These are phyloP conservation scores for button mushroom (Agaricus bisporus) DNA, from an alignment of 768 basidiomycete species.

Conservation along the genomic window DNA sequence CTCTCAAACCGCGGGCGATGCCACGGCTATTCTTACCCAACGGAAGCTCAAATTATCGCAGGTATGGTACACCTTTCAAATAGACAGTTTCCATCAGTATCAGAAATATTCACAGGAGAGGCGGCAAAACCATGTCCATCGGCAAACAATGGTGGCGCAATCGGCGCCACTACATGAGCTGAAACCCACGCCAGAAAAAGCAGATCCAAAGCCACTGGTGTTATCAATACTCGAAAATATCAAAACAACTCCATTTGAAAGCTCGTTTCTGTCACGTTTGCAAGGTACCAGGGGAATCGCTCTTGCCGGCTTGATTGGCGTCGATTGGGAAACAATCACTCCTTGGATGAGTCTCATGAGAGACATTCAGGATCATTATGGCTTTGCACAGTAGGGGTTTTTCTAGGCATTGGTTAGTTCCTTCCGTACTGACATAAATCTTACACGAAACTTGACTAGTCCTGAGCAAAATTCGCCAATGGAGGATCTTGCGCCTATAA, in stretches of 20 bases:
- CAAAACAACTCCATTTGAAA: slow-evolving; percentile 55
- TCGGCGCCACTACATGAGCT: neutral
- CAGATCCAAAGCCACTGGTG: slow-evolving; percentile 15
- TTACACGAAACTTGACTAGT: slow-evolving; percentile 27
- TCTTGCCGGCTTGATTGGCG: slow-evolving; percentile 38
- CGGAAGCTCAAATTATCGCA: slow-evolving; percentile 39
- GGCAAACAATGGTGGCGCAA: slow-evolving; percentile 17
- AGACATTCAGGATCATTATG: slow-evolving; percentile 64
- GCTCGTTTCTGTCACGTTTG: slow-evolving; percentile 63
- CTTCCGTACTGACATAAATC: neutral
- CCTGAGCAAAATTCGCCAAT: slow-evolving; percentile 42
- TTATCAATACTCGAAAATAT: slow-evolving; percentile 52
- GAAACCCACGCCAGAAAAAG: neutral
- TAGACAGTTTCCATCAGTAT: neutral
- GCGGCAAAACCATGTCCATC: slow-evolving; percentile 17
- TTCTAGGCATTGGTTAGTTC: slow-evolving; percentile 6
- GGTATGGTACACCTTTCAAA: neutral
- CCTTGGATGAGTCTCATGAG: slow-evolving; percentile 75
- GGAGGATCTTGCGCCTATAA: slow-evolving; percentile 47
- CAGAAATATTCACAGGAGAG: slow-evolving; percentile 22
- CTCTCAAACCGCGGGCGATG: slow-evolving; percentile 13
- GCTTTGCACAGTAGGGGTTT: slow-evolving; percentile 49
- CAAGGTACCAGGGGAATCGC: slow-evolving; percentile 32
- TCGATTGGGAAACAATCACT: slow-evolving; percentile 67
- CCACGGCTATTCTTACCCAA: slow-evolving; percentile 23